Percentiles rank a stretch among this genome's conserved stretches.
phyloP scores from a whole-genome alignment of 768 basidiomycete species.

The Rhodocollybia butyracea region DNA sequence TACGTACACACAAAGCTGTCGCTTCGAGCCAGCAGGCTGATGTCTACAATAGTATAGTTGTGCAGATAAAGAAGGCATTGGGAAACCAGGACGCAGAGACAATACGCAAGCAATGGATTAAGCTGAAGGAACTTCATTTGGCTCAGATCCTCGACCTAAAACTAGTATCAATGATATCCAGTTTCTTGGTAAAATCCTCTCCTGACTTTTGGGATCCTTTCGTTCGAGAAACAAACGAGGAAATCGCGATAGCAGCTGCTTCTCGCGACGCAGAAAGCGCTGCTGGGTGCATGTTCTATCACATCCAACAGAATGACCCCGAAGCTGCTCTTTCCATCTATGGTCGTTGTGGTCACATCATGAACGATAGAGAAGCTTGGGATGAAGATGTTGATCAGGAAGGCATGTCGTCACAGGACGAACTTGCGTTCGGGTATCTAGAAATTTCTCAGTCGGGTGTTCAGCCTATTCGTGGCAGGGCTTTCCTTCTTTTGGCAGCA shows the following conservation, averaged over 20 bases:
- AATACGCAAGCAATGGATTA: constrained; percentile 36
- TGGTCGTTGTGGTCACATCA: constrained; percentile 27
- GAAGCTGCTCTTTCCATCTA: constrained; percentile 44
- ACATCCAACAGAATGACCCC: constrained; percentile 40
- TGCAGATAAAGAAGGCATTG: constrained; percentile 36
- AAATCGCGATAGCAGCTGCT: constrained; percentile 49
- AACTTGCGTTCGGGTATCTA: constrained; percentile 20
- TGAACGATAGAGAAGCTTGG: constrained; percentile 19
- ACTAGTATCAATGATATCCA: constrained; percentile 38
- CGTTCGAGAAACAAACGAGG: constrained; percentile 31
- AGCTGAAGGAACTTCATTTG: constrained; percentile 40
- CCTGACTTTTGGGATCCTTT: constrained; percentile 20
- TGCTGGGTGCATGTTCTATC: constrained; percentile 43
- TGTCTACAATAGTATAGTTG: constrained; percentile 32
- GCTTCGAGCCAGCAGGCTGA: constrained; percentile 27
- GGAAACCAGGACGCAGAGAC: constrained; percentile 26
- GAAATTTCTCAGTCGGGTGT: constrained; percentile 9
- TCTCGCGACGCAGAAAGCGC: constrained; percentile 45
- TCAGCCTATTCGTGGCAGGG: constrained; percentile 26
- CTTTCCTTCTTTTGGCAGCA: constrained; percentile 45
- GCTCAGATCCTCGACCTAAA: constrained; percentile 41
- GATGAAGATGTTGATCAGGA: constrained; percentile 15
- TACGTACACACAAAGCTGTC: constrained; percentile 7
- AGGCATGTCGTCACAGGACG: constrained; percentile 19
- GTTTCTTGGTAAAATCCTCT: constrained; percentile 22